Conservation (phyloP, 2,329 filamentous ascomycete genomes). For the Colletotrichum magnum region DNA sequence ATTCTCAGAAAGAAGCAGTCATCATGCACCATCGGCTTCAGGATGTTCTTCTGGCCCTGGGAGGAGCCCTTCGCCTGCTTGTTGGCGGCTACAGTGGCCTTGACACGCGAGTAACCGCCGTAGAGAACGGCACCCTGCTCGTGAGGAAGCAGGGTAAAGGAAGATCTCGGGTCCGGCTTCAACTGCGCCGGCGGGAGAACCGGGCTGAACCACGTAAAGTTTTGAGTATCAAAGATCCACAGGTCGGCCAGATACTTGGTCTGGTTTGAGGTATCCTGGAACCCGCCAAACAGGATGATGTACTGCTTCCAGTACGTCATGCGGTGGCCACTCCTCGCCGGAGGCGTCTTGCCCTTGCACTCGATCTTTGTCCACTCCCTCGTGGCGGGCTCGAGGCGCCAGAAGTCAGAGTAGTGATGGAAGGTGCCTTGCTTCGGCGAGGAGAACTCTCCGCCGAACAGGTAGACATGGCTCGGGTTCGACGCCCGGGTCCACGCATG, state of each 20-base stretch:
- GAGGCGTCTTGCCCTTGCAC: conserved; percentile 81
- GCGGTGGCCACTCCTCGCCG: conserved; percentile 90
- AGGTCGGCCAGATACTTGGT: conserved; percentile 95
- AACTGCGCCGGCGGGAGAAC: conserved; percentile 81
- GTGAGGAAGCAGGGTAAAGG: conserved; percentile 92
- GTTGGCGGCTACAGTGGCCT: conserved; percentile 72
- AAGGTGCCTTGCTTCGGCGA: conserved; percentile 98
- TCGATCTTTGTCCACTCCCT: conserved; percentile 95
- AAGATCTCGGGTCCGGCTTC: conserved; percentile 91
- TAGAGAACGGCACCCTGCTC: conserved; percentile 91
- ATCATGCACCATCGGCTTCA: conserved; percentile 92
- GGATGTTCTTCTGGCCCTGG: conserved; percentile 76
- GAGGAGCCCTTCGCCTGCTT: conserved; percentile 76
- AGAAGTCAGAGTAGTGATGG: conserved; percentile 99
- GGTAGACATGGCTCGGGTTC: conserved; percentile 86
- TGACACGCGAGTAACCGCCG: conserved; percentile 94
- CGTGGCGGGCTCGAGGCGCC: conserved; percentile 86
- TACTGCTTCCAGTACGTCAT: conserved; percentile 99
- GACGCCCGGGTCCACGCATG: conserved; percentile 95
- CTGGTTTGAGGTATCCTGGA: conserved; percentile 95
- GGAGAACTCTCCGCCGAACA: conserved; percentile 97
- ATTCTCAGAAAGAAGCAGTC: conserved; percentile 95
- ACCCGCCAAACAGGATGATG: conserved; percentile 94
- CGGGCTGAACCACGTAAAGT: conserved; percentile 87
- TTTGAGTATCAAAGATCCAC: conserved; percentile 94